Percentiles rank a stretch among this genome's conserved stretches.
Conservation (phyloP, 73 alveolate genomes). For the Diophrys sp. region DNA sequence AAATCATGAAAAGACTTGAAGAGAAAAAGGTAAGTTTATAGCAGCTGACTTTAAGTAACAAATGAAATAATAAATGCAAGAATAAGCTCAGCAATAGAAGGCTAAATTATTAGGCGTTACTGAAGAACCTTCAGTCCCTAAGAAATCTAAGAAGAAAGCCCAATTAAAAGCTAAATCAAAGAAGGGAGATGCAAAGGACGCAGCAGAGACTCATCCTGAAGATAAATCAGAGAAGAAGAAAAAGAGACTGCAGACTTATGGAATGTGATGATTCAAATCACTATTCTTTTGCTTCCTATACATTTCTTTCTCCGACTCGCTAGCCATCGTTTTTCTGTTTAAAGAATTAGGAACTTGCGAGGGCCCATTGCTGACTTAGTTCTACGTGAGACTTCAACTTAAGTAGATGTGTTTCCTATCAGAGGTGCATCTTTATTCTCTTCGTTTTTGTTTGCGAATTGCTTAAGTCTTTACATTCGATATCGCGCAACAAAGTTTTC, state of each 20-base stretch:
- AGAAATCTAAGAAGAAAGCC: slow-evolving; percentile 5
- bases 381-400: no score
- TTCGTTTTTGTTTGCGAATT: neutral
- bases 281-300: no score
- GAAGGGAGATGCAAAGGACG: slow-evolving; percentile 18
- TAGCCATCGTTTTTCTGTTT: no score
- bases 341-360: no score
- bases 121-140: neutral
- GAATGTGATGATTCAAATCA: slow-evolving; percentile 6
- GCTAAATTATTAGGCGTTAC: slow-evolving; percentile 19
- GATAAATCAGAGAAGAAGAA: slow-evolving; percentile 24
- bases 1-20: slow-evolving; percentile 3
- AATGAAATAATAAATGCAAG: slow-evolving; percentile 5
- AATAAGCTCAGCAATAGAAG: slow-evolving; percentile 28
- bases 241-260: slow-evolving; percentile 20
- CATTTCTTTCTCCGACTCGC: no score
- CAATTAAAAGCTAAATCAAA: neutral
- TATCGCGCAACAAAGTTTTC: neutral
- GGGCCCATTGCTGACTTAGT: no score
- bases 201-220: slow-evolving; percentile 13
- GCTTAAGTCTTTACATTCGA: neutral
- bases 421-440: neutral
- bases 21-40: slow-evolving; percentile 12
- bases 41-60: slow-evolving; percentile 10
- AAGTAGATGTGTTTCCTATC: no score